These are phyloP conservation scores for Rhamnella rubrinervis DNA, from an alignment of 331 rosid genomes.

Conservation along the genomic window DNA sequence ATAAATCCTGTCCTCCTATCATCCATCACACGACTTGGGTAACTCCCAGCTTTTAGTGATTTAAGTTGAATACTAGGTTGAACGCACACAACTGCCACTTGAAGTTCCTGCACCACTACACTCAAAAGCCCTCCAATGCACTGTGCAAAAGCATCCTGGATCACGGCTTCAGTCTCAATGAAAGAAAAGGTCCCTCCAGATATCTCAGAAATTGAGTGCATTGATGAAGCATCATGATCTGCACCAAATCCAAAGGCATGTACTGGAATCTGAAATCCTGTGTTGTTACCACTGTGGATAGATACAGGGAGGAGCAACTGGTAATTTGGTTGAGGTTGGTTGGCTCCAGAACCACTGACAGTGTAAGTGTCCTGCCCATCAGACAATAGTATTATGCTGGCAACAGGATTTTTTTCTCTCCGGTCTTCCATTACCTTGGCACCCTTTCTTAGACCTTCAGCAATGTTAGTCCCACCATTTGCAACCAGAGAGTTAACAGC, in stretches of 20 bases:
- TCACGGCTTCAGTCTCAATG: slow-evolving; percentile 85
- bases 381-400: slow-evolving; percentile 77
- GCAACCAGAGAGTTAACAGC: slow-evolving; percentile 97
- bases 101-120: slow-evolving; percentile 87
- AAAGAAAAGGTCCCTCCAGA: slow-evolving; percentile 98
- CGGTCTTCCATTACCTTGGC: slow-evolving; percentile 93
- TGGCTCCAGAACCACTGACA: slow-evolving; percentile 51
- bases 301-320: slow-evolving; percentile 79
- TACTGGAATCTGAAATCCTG: slow-evolving; percentile 87
- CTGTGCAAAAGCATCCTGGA: slow-evolving; percentile 98
- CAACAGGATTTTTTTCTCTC: slow-evolving; percentile 82
- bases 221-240: slow-evolving; percentile 88
- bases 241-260: slow-evolving; percentile 93
- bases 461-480: slow-evolving; percentile 97
- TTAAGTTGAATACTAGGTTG: slow-evolving; percentile 44
- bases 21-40: slow-evolving; percentile 61
- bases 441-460: slow-evolving; percentile 92
- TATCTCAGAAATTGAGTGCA: slow-evolving; percentile 92
- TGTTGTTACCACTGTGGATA: slow-evolving; percentile 49
- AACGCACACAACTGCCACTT: slow-evolving; percentile 67
- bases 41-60: slow-evolving; percentile 86
- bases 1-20: slow-evolving; percentile 61
- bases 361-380: slow-evolving; percentile 98
- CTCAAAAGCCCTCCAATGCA: slow-evolving; percentile 97
- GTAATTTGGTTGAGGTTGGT: slow-evolving; percentile 70